Base-by-base conservation (phyloP, 2,329 filamentous ascomycete species). In the Cercospora citrullina region DNA sequence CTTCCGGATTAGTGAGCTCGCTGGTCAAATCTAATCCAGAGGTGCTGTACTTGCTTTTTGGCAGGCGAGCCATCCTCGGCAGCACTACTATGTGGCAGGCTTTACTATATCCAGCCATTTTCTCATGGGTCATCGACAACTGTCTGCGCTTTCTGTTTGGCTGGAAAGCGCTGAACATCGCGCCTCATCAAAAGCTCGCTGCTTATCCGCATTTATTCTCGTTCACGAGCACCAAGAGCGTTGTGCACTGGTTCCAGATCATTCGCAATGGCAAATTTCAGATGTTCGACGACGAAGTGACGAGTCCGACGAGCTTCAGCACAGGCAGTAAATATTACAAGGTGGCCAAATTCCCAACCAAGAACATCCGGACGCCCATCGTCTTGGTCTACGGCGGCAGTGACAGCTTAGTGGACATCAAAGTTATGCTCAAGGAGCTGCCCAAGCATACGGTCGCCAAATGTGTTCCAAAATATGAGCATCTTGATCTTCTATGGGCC, bases 221-320 rank as follows among this genome's bases (percentile, higher is more conserved):
- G 0, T 98, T 94, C 79, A 97, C 94, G 0, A 96, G 92, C 78
- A 97, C 93, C 66, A 99, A 99, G 81, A 94, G 90, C 21, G 93
- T 99, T 8, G 95, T 99, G 0, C 95, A 99, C 78, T 99, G 95
- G 95, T 99, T 99, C 79, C 95, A 99, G 78, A 97, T 99, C 77
- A 99, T 99, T 75, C 90, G 95, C 72, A 97, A 94, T 75, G 92
- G 93, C 75, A 93, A 89, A 28, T 98, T 99, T 79, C 95, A 99
- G 80, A 97, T 99, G 92, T 98, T 94, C 79, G 95, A 99, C 77
- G 95, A 99, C 77, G 94, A 98, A 75, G 87, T 95, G 0, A 91
- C 93, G 66, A 90, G 90, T 30, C 90, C 90, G 0, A 83, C 96
- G 68, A 88, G 89, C 64, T 83, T 94, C 42, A 87, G 87, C 23